phyloP scores from a whole-genome alignment of 1,284 basidiomycete genomes.

The Dichomitus squalens region DNA sequence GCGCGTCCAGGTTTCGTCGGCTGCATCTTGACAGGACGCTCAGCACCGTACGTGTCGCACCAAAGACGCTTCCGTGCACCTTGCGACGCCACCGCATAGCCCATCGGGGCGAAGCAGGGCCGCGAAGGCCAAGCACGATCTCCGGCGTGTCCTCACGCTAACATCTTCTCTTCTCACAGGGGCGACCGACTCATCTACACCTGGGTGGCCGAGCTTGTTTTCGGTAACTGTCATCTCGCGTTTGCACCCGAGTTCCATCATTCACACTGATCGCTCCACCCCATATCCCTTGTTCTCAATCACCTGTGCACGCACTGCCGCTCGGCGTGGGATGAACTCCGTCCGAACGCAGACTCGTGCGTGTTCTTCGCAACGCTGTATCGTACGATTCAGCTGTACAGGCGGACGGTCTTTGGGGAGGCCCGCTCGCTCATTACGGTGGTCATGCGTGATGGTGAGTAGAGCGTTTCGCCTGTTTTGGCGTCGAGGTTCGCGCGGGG shows the following conservation, averaged over 20 bases:
- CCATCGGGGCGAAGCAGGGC: not conserved
- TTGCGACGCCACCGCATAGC: not conserved
- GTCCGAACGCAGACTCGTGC: constrained; percentile 20
- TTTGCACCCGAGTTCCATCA: not conserved
- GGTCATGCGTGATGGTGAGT: constrained; percentile 31
- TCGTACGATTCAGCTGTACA: constrained; percentile 25
- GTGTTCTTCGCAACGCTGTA: constrained; percentile 30
- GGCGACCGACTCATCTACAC: constrained; percentile 31
- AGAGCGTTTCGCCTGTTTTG: not conserved
- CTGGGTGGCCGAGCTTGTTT: constrained; percentile 32
- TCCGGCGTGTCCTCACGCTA: not conserved
- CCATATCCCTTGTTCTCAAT: not conserved
- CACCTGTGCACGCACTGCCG: no score
- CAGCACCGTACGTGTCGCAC: constrained; percentile 23
- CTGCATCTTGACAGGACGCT: constrained; percentile 29
- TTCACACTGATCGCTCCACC: not conserved
- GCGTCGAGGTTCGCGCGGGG: not conserved
- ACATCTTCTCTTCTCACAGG: constrained; percentile 11
- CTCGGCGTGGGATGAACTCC: no score
- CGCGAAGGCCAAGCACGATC: not conserved
- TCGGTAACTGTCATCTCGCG: constrained; percentile 20
- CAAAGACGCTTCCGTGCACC: not conserved
- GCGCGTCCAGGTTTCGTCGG: constrained; percentile 27
- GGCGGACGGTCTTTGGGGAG: constrained; percentile 22
- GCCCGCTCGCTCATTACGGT: constrained; percentile 26